A percentile compares a stretch with the other conserved stretches of the same genome.
phyloP scores from a whole-genome alignment of 768 basidiomycete species.

The Saitozyma sp. region DNA sequence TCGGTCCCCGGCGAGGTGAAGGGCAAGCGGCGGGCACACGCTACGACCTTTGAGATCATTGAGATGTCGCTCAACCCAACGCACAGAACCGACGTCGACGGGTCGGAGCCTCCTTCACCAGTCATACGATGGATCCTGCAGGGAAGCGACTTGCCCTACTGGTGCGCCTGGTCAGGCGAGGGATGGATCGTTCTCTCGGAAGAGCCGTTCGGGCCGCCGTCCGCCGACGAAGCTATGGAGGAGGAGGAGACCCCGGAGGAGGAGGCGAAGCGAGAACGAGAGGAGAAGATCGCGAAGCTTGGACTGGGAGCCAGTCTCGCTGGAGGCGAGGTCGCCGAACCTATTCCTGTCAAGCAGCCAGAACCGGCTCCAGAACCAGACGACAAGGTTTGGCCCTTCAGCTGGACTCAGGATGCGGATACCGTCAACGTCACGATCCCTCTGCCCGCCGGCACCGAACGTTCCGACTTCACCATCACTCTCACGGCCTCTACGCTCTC shows the following conservation, averaged over 20 bases:
- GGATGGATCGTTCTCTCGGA: slow-evolving; percentile 37
- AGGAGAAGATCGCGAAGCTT: slow-evolving; percentile 19
- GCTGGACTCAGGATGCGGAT: slow-evolving; percentile 87
- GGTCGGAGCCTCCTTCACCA: neutral
- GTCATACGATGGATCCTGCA: slow-evolving; percentile 26
- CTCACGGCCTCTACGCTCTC: slow-evolving; percentile 19
- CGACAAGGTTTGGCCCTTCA: slow-evolving; percentile 70
- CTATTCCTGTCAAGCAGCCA: neutral
- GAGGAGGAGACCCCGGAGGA: slow-evolving; percentile 13
- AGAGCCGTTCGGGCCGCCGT: slow-evolving; percentile 19
- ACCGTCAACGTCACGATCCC: slow-evolving; percentile 80
- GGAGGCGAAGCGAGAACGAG: slow-evolving; percentile 16
- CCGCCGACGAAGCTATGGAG: neutral
- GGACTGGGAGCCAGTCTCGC: slow-evolving; percentile 27
- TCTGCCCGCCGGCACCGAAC: slow-evolving; percentile 62
- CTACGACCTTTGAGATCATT: slow-evolving; percentile 30
- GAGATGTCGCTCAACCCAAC: slow-evolving; percentile 27
- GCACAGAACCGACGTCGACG: slow-evolving; percentile 9
- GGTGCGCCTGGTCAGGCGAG: slow-evolving; percentile 17
- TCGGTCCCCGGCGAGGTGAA: slow-evolving; percentile 11
- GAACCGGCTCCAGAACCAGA: slow-evolving; percentile 2
- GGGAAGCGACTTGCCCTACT: slow-evolving; percentile 42
- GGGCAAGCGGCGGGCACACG: slow-evolving; percentile 4
- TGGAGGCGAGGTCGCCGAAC: neutral
- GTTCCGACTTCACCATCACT: slow-evolving; percentile 17